Evolutionary conservation across 2,329 filamentous ascomycete genomes (phyloP), one percentile per base, ranked within the genome.

Genomic region (Domatiomyces globalis): DNA sequence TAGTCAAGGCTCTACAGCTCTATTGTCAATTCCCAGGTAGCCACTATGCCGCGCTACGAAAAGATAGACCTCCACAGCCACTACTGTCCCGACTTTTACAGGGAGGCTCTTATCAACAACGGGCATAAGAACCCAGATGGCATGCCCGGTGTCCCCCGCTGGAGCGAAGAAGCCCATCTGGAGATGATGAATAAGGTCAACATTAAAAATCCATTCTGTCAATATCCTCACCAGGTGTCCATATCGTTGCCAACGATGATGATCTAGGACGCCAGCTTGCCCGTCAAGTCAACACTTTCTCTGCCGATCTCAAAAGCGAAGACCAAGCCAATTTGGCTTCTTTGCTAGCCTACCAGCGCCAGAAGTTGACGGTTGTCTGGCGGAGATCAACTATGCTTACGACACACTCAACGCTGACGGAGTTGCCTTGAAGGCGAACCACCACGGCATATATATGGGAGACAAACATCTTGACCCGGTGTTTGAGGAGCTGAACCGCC

Each of bases 311-410:
- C 17, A 64, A 63, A 51, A 49, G 7, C 53, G 61, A 18, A 52
- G 61, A 43, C 59, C 58, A 9, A 54, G 59, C 12, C 66, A 67
- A 6, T 74, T 79, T 50, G 72, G 73, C 0, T 77, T 72, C 62
- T 79, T 75, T 61, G 77, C 76, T 0, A 71, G 71, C 1, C 63
- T 79, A 2, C 76, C 76, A 0, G 60, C 79, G 0, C 74, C 76
- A 0, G 69, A 77, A 56, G 66, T 78, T 0, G 57, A 69, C 1
- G 69, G 68, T 2, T 65, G 69, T 5, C 59, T 79, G 5, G 55
- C 59, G 2, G 77, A 80, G 56, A 74, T 79, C 27, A 66, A 69
- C 0, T 61, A 63, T 2, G 69, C 67, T 1, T 61, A 71, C 2
- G 62, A 65, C 8, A 36, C 53, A 6, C 57, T 70, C 27, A 67